These are phyloP conservation scores for Triticum timopheevii DNA, from an alignment of 176 grass and related monocot species.

Conservation along the genomic window DNA sequence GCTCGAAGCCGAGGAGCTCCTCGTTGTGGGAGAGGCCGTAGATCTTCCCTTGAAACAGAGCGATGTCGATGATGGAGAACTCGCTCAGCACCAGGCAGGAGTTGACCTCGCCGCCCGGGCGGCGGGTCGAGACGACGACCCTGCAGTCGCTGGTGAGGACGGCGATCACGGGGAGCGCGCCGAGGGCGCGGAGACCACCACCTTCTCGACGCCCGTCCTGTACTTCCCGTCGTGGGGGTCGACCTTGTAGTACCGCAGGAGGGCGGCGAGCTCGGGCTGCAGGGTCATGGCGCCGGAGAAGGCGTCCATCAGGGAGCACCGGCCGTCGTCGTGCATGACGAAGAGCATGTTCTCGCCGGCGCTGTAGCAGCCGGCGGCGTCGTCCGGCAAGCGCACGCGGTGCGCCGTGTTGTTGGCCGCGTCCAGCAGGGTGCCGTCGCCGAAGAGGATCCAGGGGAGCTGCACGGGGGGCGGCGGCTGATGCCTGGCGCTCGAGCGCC, in stretches of 20 bases:
- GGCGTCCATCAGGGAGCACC: conserved; percentile 9
- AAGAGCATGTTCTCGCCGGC: neutral
- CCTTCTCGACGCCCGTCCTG: neutral
- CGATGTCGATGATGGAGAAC: neutral
- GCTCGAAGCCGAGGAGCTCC: neutral
- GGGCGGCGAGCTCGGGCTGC: neutral
- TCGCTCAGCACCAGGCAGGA: neutral
- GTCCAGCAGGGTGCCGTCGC: conserved; percentile 1
- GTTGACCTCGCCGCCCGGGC: neutral
- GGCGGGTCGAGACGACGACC: neutral
- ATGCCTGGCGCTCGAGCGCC: neutral
- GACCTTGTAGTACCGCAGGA: neutral
- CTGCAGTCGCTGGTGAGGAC: neutral
- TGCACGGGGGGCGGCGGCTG: neutral
- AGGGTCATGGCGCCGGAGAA: neutral
- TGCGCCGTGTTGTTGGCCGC: neutral
- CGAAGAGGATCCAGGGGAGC: neutral
- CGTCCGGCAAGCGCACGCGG: neutral
- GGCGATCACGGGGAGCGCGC: neutral
- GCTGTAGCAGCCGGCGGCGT: neutral
- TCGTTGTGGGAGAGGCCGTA: neutral
- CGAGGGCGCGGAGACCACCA: neutral
- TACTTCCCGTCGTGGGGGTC: neutral
- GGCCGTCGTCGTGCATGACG: neutral
- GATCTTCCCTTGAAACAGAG: neutral